Evolutionary conservation across 306 rosid genomes (phyloP), one percentile per base, ranked within the genome.

Genomic region (Gynostemma pentaphyllum): DNA sequence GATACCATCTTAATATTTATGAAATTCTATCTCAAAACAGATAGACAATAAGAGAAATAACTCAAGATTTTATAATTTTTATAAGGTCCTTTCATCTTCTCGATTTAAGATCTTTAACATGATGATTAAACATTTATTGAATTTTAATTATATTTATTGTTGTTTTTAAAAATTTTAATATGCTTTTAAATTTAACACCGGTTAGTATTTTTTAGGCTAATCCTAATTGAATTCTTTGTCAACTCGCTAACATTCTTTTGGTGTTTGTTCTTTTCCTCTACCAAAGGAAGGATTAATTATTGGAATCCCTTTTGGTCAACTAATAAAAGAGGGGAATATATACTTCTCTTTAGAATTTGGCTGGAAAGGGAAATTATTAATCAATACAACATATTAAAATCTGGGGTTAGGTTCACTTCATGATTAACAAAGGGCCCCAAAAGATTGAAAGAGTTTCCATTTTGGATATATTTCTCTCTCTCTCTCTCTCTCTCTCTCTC

Each of bases 341-440:
- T 41, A 44, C 49, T 70, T 68, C 45, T 30, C 53, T 41, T n/a
- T 40, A 68, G 62, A 54, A 54, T 68, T 63, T 73, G 66, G 76
- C 32, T 44, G n/a, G 69, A 71, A 72, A 53, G 42, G 61, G 70
- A 71, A 66, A 60, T 22, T 2, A 46, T 45, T 71, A 22, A 49
- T 66, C 30, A 57, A 15, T 18, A 55, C 14, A 54, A 28, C 1
- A 2, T 7, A 55, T 47, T 47, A 19, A 57, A 57, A 40, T 14
- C 22, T 14, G 8, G 32, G 70, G 78, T 76, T 84, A 69, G 83
- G 80, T 82, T 69, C 71, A 67, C 37, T 70, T 70, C 71, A 75
- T 78, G 72, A 78, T 82, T 74, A 76, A 47, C 22, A 48, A 66
- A 52, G 83, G 83, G 68, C 80, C 82, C 82, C 70, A 70, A 69